Conservation (phyloP, 495 filamentous ascomycete genomes). For the Hypoxylon crocopeplum region DNA sequence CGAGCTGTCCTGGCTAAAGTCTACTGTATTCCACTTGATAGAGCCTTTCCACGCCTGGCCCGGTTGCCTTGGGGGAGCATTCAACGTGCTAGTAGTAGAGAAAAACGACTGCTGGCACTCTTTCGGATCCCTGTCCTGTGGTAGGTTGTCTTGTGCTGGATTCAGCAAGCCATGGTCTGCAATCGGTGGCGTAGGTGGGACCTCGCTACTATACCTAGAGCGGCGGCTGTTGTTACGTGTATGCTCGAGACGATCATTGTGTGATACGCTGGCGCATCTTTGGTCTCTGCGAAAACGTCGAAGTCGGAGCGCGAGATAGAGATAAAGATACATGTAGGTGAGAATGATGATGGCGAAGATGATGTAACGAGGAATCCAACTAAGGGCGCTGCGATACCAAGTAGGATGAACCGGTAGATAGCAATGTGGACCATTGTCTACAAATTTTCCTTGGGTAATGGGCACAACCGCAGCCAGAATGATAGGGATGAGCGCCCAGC, state of each 20-base stretch:
- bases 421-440: conserved; percentile 69
- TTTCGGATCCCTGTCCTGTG: conserved; percentile 27
- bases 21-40: conserved; percentile 48
- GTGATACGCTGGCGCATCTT: conserved; percentile 36
- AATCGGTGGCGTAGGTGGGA: conserved; percentile 48
- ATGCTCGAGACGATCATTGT: conserved; percentile 3
- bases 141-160: conserved; percentile 39
- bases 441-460: conserved; percentile 58
- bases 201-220: conserved; percentile 14
- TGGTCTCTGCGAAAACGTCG: conserved; percentile 36
- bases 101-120: conserved; percentile 35
- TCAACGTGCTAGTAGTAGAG: conserved; percentile 42
- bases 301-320: conserved; percentile 60
- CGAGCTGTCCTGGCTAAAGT: conserved; percentile 35
- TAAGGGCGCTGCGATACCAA: conserved; percentile 70
- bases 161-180: conserved; percentile 50
- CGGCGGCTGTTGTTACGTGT: conserved; percentile 10
- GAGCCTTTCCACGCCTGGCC: conserved; percentile 22
- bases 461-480: conserved; percentile 69
- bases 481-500: conserved; percentile 63
- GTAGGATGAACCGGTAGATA: conserved; percentile 66
- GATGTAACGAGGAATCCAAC: conserved; percentile 76
- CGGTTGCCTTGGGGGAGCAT: conserved; percentile 7
- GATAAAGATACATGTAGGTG: conserved; percentile 71
- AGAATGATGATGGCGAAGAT: conserved; percentile 66